These are phyloP conservation scores for Oropetium thomaeum DNA, from an alignment of 176 grass and related monocot genomes.

Conservation along the genomic window DNA sequence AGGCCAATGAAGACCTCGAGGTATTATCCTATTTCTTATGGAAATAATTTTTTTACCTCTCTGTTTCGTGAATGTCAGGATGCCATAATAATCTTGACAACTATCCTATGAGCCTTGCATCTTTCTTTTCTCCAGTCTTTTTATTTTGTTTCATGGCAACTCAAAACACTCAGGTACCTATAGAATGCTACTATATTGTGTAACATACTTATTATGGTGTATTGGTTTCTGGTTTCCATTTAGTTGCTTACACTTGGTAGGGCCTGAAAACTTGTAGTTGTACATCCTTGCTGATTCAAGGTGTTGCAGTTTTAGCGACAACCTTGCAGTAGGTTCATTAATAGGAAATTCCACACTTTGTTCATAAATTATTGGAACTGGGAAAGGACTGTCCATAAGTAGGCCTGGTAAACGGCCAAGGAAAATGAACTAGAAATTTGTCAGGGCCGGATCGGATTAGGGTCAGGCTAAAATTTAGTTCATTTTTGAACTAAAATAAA, in stretches of 20 bases:
- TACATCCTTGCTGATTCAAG: background rate
- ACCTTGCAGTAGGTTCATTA: background rate
- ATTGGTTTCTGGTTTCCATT: background rate
- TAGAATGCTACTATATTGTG: too few relatives aligned
- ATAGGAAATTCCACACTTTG: background rate
- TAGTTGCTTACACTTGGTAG: background rate
- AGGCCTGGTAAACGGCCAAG: too few relatives aligned
- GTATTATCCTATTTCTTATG: constrained; percentile 37
- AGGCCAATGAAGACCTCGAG: constrained; percentile 69
- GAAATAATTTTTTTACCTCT: background rate
- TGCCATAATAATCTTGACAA: background rate
- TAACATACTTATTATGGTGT: too few relatives aligned
- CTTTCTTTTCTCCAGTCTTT: background rate
- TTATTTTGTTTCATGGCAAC: background rate
- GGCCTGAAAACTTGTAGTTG: too few relatives aligned
- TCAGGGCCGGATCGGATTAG: too few relatives aligned
- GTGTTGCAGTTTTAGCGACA: background rate
- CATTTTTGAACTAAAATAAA: too few relatives aligned
- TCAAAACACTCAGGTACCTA: too few relatives aligned
- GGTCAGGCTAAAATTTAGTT: too few relatives aligned
- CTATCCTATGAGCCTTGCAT: background rate
- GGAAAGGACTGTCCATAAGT: too few relatives aligned
- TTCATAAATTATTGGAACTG: background rate
- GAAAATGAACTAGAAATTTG: too few relatives aligned
- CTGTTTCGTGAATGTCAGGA: background rate